These are phyloP conservation scores for Sphaceloma murrayae DNA, from an alignment of 2,329 filamentous ascomycete genomes.

Conservation along the genomic window DNA sequence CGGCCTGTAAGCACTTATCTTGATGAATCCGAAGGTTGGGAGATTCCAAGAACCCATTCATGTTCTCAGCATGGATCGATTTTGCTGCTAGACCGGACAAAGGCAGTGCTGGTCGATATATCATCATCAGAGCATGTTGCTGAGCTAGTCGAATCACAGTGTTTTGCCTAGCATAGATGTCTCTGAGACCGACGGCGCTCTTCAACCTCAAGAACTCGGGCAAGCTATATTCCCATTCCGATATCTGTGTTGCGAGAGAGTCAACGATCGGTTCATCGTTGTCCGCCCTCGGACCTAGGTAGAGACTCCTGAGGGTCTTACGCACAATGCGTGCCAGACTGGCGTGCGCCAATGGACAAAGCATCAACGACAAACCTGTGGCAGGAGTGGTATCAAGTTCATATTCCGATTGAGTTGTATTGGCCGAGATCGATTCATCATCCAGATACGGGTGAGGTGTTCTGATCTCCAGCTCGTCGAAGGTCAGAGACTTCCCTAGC, in stretches of 20 bases:
- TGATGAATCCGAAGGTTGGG: neutral
- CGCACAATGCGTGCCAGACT: constrained; percentile 26
- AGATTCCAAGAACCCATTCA: neutral
- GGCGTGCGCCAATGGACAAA: constrained; percentile 21
- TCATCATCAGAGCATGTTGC: constrained; percentile 47
- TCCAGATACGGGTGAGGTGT: constrained; percentile 18
- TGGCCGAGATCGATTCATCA: constrained; percentile 21
- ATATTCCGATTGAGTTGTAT: constrained; percentile 2
- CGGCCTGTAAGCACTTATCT: constrained; percentile 6
- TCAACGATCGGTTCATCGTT: constrained; percentile 22
- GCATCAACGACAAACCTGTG: constrained; percentile 4
- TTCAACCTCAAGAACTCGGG: constrained; percentile 37
- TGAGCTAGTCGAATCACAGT: constrained; percentile 46
- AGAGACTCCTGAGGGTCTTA: constrained; percentile 25
- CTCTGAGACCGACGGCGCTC: constrained; percentile 36
- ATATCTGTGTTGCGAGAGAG: constrained; percentile 2
- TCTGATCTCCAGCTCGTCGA: constrained; percentile 27
- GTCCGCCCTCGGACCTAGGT: constrained; percentile 20
- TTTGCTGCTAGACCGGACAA: constrained; percentile 3
- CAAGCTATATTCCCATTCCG: constrained; percentile 37
- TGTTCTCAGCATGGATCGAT: neutral
- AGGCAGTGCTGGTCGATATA: constrained; percentile 44
- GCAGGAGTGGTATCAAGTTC: neutral
- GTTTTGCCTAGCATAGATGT: constrained; percentile 44
- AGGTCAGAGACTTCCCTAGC: constrained; percentile 31